Conservation (phyloP, 2,329 filamentous ascomycete genomes). For the Paracoccidioides brasiliensis region DNA sequence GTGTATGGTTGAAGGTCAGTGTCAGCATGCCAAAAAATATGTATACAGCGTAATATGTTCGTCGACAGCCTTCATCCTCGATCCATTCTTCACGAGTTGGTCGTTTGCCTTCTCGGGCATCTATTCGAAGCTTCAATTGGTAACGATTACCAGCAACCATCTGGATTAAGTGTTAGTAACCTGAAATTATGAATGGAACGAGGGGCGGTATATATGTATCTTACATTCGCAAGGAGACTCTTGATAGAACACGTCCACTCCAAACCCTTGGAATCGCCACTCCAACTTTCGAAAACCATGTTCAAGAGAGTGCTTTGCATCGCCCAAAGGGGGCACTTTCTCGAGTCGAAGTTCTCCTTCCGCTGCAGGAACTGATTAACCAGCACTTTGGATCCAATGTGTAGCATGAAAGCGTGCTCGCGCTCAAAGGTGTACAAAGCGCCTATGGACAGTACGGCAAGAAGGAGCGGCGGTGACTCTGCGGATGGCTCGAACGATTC, state of each 20-base stretch:
- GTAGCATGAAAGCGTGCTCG: slow-evolving; percentile 90
- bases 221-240: slow-evolving; percentile 75
- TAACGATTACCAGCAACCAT: slow-evolving; percentile 98
- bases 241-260: slow-evolving; percentile 99
- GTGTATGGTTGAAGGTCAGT: slow-evolving; percentile 93
- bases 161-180: slow-evolving; percentile 20
- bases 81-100: slow-evolving; percentile 86
- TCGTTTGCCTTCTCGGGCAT: slow-evolving; percentile 63
- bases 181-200: background rate
- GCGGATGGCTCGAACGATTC: slow-evolving; percentile 74
- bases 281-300: slow-evolving; percentile 99
- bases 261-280: slow-evolving; percentile 88
- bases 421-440: slow-evolving; percentile 95
- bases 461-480: slow-evolving; percentile 66
- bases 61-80: slow-evolving; percentile 88
- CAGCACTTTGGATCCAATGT: slow-evolving; percentile 93
- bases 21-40: slow-evolving; percentile 96
- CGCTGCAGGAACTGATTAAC: slow-evolving; percentile 96
- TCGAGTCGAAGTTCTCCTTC: slow-evolving; percentile 96
- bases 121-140: slow-evolving; percentile 83
- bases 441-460: slow-evolving; percentile 88
- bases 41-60: slow-evolving; percentile 96
- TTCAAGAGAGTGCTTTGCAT: slow-evolving; percentile 96
- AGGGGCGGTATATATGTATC: slow-evolving; percentile 8
- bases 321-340: slow-evolving; percentile 93